phyloP scores from a whole-genome alignment of 108 stramenopile genomes.

The Nannochloropsis oceanica region DNA sequence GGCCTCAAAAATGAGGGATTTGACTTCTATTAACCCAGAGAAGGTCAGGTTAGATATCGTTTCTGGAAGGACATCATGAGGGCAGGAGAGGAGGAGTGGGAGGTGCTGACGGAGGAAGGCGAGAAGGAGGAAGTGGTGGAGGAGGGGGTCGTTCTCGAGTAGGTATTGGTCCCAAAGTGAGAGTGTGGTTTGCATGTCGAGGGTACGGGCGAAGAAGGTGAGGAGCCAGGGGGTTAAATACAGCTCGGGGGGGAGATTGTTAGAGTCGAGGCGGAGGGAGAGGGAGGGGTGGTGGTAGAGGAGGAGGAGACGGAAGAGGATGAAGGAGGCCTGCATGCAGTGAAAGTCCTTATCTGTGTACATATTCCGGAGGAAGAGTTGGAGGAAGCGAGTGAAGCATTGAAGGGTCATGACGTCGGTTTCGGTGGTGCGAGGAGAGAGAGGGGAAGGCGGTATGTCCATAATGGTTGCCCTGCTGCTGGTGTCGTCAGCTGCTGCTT shows the following conservation, averaged over 20 bases:
- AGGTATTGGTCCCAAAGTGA: neutral
- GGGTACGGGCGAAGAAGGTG: neutral
- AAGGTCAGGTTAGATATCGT: neutral
- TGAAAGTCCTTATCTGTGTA: neutral
- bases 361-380: neutral
- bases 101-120: neutral
- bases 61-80: neutral
- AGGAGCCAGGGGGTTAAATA: neutral
- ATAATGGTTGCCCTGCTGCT: no score
- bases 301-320: neutral
- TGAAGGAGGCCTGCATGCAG: neutral
- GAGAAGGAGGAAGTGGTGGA: neutral
- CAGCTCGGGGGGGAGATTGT: neutral
- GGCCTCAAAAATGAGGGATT: neutral
- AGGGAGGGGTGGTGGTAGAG: neutral
- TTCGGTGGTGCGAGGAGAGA: neutral
- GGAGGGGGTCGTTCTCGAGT: neutral
- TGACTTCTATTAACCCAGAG: neutral
- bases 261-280: neutral
- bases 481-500: no score
- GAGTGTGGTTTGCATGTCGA: neutral
- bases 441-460: no score
- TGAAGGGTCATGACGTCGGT: neutral
- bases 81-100: neutral
- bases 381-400: neutral